Base-by-base conservation (phyloP, 179 eudicot genomes). In the Actinidia chinensis region DNA sequence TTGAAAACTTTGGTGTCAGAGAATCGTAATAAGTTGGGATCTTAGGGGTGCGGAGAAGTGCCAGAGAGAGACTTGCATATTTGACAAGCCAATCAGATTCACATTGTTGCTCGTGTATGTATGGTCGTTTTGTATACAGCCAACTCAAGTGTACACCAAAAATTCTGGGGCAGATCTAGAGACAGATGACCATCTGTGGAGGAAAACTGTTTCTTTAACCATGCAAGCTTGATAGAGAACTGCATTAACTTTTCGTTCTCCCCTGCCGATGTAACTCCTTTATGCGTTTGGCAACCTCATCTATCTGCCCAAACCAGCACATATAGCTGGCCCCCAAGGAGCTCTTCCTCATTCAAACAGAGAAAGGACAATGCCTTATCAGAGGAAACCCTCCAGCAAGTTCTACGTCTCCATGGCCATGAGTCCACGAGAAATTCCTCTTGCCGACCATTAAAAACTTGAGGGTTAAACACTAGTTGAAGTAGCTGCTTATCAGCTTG, bases 231-330 rank as follows among this genome's bases (percentile, higher is more conserved):
- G 94, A 76, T 96, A 96, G 44, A 91, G 81, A 73, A 75, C 83
- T 25, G 94, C 92, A 58, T 84, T 87, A 48, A 86, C 88, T 79
- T 87, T 90, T 77, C 78, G 84, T 14, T 87, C 99, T 70, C 77
- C 88, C 44, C 89, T 0, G 84, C 66, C 33, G 51, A 68, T 64
- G 80, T 78, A 48, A 71, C 76, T 52, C 83, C 83, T 83, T 78
- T 88, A 82, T 71, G 54, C 91, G 92, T 80, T 84, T 94, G 47
- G 98, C 99, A 77, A 94, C 93, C 85, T n/a, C n/a, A n/a, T n/a
- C 95, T 88, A 82, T 94, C 98, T 23, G 91, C 97, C 99, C 98
- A 96, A n/a, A 72, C 99, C 98, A 47, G 95, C 92, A 86, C 97
- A 96, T 64, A 96, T 94, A 64, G 99, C 94, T 84, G 87, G 94